These are phyloP conservation scores for Chrysoporthe cubensis DNA, from an alignment of 2,329 filamentous ascomycete species.

Conservation along the genomic window DNA sequence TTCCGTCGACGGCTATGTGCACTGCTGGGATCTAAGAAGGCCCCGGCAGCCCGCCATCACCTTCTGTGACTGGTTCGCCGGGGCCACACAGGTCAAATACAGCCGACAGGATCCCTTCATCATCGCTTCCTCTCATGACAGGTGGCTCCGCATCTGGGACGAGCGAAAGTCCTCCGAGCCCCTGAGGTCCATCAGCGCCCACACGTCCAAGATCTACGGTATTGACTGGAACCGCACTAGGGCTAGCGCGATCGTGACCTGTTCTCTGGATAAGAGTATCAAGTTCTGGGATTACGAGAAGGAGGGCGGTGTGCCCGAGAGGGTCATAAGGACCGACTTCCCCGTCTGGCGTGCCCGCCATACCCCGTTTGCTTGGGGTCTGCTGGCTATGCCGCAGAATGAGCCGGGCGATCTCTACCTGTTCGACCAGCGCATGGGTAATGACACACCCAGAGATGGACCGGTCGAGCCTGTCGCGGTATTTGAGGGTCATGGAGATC, in stretches of 20 bases:
- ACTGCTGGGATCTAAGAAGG: conserved; percentile 85
- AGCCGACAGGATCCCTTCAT: conserved; percentile 86
- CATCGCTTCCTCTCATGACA: conserved; percentile 88
- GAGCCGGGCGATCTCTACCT: conserved; percentile 84
- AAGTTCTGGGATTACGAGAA: conserved; percentile 86
- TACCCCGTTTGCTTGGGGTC: conserved; percentile 84
- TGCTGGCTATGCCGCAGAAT: conserved; percentile 90
- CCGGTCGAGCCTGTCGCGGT: conserved; percentile 56
- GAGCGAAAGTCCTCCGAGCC: conserved; percentile 78
- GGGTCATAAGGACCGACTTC: conserved; percentile 79
- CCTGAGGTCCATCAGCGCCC: conserved; percentile 82
- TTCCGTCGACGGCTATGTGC: conserved; percentile 89
- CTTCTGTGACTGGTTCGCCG: conserved; percentile 92
- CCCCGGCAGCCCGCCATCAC: conserved; percentile 75
- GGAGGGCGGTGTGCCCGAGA: conserved; percentile 67
- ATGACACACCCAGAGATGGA: conserved; percentile 49
- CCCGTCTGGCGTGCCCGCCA: conserved; percentile 91
- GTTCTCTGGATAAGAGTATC: conserved; percentile 88
- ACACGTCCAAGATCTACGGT: conserved; percentile 92
- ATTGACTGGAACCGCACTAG: conserved; percentile 89
- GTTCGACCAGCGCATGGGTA: conserved; percentile 68
- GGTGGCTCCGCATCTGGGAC: conserved; percentile 88
- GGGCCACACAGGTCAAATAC: conserved; percentile 94
- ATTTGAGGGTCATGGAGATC: conserved; percentile 64
- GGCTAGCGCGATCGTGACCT: conserved; percentile 76